Evolutionary conservation across 78 protist genomes (phyloP).

Genomic region (Dictyostelium intermedium): DNA sequence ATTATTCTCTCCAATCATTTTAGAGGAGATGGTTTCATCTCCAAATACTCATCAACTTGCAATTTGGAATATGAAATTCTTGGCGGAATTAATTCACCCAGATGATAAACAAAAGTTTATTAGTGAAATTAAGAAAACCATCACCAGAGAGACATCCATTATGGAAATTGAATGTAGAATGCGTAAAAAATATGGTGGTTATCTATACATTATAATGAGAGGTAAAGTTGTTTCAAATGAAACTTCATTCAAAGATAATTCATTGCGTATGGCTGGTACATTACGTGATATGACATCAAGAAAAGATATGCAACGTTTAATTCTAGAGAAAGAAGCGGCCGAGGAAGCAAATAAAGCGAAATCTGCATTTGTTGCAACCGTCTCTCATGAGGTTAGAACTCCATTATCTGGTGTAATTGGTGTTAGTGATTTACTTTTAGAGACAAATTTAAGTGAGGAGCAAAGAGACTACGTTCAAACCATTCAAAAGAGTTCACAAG

Average conservation of each 20-base stretch:
- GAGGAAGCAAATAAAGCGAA: conserved; percentile 74
- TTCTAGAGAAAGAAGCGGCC: conserved; percentile 60
- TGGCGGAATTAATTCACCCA: conserved; percentile 52
- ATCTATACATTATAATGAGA: conserved; percentile 62
- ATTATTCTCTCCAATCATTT: conserved; percentile 33
- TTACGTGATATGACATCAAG: conserved; percentile 42
- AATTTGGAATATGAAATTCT: conserved; percentile 53
- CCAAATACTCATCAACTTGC: conserved; percentile 71
- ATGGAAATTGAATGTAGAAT: conserved; percentile 67
- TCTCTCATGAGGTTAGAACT: conserved; percentile 76
- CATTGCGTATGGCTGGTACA: conserved; percentile 71
- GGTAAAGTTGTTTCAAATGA: conserved; percentile 61
- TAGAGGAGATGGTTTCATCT: conserved; percentile 24
- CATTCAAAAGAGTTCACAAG: conserved; percentile 60
- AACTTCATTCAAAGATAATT: background rate
- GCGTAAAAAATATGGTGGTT: conserved; percentile 60
- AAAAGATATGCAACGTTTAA: conserved; percentile 52
- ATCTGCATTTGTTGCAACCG: conserved; percentile 63
- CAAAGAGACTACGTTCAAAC: conserved; percentile 75
- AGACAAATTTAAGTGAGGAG: conserved; percentile 14
- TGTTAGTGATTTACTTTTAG: conserved; percentile 38
- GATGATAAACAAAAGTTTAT: conserved; percentile 54
- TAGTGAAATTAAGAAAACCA: conserved; percentile 35
- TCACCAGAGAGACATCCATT: conserved; percentile 20
- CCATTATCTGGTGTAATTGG: conserved; percentile 79